Conservation (phyloP, 2,329 filamentous ascomycete genomes). For the Penicillium sp. region DNA sequence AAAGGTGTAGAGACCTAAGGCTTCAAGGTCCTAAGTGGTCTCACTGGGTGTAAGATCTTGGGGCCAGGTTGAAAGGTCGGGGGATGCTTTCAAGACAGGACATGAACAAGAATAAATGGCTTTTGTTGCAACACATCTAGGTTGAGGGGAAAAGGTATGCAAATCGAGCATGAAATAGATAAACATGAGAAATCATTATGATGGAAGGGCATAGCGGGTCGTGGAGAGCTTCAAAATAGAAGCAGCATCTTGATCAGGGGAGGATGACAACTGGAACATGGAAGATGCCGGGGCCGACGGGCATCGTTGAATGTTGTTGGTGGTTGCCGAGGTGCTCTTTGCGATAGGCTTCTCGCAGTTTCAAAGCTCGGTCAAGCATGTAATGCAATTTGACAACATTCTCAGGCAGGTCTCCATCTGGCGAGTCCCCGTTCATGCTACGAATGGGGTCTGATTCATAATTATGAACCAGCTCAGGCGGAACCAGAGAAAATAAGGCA, state of each 20-base stretch:
- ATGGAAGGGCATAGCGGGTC: slow-evolving; percentile 5
- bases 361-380: slow-evolving; percentile 19
- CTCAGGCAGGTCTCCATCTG: slow-evolving; percentile 15
- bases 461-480: slow-evolving; percentile 13
- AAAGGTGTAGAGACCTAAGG: not conserved
- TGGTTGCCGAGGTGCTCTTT: slow-evolving; percentile 16
- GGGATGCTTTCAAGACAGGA: not conserved
- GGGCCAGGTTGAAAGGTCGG: not conserved
- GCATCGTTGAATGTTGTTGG: not conserved
- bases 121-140: slow-evolving; percentile 5
- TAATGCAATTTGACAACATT: slow-evolving; percentile 19
- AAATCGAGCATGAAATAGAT: slow-evolving; percentile 1
- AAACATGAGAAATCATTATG: not conserved
- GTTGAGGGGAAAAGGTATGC: slow-evolving; percentile 1
- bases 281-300: slow-evolving; percentile 20
- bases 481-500: slow-evolving; percentile 35
- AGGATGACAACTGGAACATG: slow-evolving; percentile 26
- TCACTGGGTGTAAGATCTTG: not conserved
- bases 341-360: slow-evolving; percentile 21
- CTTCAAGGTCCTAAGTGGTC: not conserved
- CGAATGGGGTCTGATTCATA: slow-evolving; percentile 24
- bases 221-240: not conserved
- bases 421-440: slow-evolving; percentile 10
- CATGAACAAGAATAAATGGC: not conserved
- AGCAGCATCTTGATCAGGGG: slow-evolving; percentile 13